Percentiles rank a stretch among this genome's conserved stretches.
phyloP scores from a whole-genome alignment of 2,329 filamentous ascomycete genomes.

The Fusarium clavum region DNA sequence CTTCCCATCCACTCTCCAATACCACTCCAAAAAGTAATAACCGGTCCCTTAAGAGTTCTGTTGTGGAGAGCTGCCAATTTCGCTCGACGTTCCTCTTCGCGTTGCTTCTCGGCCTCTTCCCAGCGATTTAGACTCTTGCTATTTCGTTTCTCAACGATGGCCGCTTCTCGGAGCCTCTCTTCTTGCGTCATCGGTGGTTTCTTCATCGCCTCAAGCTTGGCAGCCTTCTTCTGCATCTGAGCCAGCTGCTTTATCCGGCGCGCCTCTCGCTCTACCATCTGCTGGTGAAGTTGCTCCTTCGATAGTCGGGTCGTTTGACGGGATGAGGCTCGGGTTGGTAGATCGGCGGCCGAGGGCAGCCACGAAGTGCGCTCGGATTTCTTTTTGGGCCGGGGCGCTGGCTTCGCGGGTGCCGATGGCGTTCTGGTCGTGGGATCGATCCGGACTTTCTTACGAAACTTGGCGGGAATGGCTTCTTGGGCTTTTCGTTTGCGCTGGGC shows the following conservation, averaged over 20 bases:
- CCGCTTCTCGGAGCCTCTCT: constrained; percentile 85
- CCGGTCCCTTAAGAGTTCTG: constrained; percentile 86
- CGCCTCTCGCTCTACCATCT: constrained; percentile 79
- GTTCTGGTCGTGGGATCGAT: constrained; percentile 66
- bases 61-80: constrained; percentile 90
- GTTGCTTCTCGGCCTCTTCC: constrained; percentile 91
- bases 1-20: constrained; percentile 83
- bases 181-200: constrained; percentile 88
- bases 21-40: constrained; percentile 95
- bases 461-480: constrained; percentile 77
- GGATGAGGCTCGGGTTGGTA: constrained; percentile 68
- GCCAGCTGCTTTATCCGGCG: constrained; percentile 77
- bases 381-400: constrained; percentile 66
- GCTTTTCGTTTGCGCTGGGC: constrained; percentile 83
- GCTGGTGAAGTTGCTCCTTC: constrained; percentile 73
- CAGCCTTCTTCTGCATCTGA: constrained; percentile 74
- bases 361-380: constrained; percentile 70
- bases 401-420: constrained; percentile 52
- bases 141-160: constrained; percentile 85
- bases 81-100: constrained; percentile 83
- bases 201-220: constrained; percentile 78
- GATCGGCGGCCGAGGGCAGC: constrained; percentile 65
- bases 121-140: constrained; percentile 91
- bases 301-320: constrained; percentile 68
- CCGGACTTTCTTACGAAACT: constrained; percentile 80